Evolutionary conservation across 192 early-diverging fungal species (phyloP).

Genomic region (Umbelopsis sp.): DNA sequence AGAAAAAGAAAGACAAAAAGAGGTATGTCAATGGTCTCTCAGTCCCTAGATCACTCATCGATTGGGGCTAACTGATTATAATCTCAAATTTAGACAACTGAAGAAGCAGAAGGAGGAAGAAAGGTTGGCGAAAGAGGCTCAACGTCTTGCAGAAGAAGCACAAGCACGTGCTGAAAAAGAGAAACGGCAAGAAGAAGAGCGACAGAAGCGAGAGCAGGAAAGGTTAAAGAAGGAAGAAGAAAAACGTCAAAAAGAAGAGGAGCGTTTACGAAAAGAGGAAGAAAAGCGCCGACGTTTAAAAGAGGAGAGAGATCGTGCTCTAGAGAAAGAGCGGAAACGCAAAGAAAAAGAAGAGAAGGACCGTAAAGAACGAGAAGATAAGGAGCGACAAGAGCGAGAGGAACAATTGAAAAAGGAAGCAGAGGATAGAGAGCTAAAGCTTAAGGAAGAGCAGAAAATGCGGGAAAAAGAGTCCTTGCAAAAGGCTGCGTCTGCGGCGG

Average conservation of each 20-base stretch:
- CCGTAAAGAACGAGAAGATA: slow-evolving; percentile 44
- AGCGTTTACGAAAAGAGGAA: slow-evolving; percentile 63
- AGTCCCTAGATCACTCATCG: background rate
- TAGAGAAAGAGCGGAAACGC: slow-evolving; percentile 39
- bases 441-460: slow-evolving; percentile 51
- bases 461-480: background rate
- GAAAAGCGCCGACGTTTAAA: slow-evolving; percentile 51
- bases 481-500: background rate
- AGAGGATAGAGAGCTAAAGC: slow-evolving; percentile 48
- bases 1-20: slow-evolving; percentile 77
- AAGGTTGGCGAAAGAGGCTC: slow-evolving; percentile 50
- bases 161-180: slow-evolving; percentile 57
- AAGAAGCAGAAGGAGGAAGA: slow-evolving; percentile 73
- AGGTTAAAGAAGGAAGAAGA: slow-evolving; percentile 52
- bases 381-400: slow-evolving; percentile 42
- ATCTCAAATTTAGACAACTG: slow-evolving; percentile 45
- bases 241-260: slow-evolving; percentile 46
- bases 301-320: slow-evolving; percentile 53
- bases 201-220: slow-evolving; percentile 62
- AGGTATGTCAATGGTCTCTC: slow-evolving; percentile 46
- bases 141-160: slow-evolving; percentile 61
- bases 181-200: slow-evolving; percentile 59
- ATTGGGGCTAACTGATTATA: slow-evolving; percentile 14
- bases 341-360: slow-evolving; percentile 41
- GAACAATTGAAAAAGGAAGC: slow-evolving; percentile 53